phyloP scores from a whole-genome alignment of 108 stramenopile genomes.

The Cafeteria roenbergensis region DNA sequence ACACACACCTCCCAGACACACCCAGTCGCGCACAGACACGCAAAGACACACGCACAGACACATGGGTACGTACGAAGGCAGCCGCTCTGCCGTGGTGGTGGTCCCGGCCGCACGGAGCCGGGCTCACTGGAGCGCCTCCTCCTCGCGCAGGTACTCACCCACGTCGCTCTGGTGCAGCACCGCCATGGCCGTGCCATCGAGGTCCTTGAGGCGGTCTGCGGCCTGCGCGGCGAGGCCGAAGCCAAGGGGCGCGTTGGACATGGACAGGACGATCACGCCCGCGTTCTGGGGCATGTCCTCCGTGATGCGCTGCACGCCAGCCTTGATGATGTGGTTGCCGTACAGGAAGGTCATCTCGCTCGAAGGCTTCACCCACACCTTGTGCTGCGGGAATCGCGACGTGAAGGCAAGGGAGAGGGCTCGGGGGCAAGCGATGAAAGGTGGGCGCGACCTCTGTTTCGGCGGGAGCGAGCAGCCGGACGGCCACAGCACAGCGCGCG shows the following conservation, averaged over 20 bases:
- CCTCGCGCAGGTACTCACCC: constrained; percentile 84
- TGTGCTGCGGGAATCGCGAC: constrained; percentile 40
- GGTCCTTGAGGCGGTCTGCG: constrained; percentile 69
- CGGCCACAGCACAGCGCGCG: neutral
- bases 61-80: too few species aligned
- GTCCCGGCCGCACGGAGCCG: too few species aligned
- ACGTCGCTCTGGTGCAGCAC: constrained; percentile 96
- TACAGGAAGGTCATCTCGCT: constrained; percentile 96
- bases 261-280: constrained; percentile 87
- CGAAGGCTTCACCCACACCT: constrained; percentile 95
- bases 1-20: too few species aligned
- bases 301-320: constrained; percentile 83
- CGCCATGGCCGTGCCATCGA: constrained; percentile 86
- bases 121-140: constrained; percentile 85
- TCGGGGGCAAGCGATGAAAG: neutral
- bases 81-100: too few species aligned
- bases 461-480: neutral
- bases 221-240: constrained; percentile 94
- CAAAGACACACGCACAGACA: too few species aligned
- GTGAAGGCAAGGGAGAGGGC: too few species aligned
- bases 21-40: too few species aligned
- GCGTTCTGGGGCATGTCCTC: constrained; percentile 90
- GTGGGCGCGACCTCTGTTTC: neutral
- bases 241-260: constrained; percentile 82
- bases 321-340: constrained; percentile 89